phyloP scores from a whole-genome alignment of 208 protist genomes.

The Leishmania braziliensis region DNA sequence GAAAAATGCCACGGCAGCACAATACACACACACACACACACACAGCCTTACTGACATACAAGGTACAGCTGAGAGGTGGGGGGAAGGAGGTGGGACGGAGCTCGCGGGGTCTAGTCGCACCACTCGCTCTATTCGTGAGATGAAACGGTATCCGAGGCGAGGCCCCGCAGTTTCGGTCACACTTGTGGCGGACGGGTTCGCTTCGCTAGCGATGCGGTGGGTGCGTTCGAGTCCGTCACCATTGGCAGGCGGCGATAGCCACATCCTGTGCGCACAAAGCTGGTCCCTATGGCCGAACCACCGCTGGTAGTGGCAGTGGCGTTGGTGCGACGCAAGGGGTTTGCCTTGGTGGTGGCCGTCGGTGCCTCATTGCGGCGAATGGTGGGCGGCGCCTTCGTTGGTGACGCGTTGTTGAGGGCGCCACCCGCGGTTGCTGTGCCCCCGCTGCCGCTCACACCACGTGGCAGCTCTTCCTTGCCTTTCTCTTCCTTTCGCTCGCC shows the following conservation, averaged over 20 bases:
- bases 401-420: background rate
- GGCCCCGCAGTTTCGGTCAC: background rate
- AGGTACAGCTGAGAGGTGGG: background rate
- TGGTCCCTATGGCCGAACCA: background rate
- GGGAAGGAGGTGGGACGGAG: background rate
- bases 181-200: background rate
- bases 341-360: slow-evolving; percentile 12
- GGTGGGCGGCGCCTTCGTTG: background rate
- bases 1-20: background rate
- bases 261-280: background rate
- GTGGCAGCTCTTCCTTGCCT: background rate
- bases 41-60: background rate
- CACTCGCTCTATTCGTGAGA: no score
- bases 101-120: background rate
- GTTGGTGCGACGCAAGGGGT: slow-evolving; percentile 18
- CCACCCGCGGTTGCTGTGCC: background rate
- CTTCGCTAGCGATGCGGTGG: background rate
- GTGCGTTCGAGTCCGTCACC: background rate
- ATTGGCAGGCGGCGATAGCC: background rate
- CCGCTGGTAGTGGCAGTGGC: background rate
- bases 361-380: slow-evolving; percentile 7
- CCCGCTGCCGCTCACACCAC: background rate
- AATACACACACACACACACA: background rate
- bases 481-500: slow-evolving; percentile 11
- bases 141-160: no score